Evolutionary conservation across 768 basidiomycete genomes (phyloP), one percentile per base, ranked within the genome.

Genomic region (Podaxis sp.): DNA sequence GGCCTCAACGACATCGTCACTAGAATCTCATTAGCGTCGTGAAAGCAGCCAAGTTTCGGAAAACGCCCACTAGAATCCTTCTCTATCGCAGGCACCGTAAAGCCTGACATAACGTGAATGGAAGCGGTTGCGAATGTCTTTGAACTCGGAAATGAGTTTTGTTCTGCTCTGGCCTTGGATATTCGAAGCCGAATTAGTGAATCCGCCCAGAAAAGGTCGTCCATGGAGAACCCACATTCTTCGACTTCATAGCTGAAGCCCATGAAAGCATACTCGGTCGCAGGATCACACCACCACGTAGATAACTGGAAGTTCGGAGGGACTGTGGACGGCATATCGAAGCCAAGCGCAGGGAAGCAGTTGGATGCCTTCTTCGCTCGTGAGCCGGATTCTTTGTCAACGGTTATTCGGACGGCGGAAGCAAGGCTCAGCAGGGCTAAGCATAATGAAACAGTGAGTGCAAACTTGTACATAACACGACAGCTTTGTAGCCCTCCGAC

Each of bases 201-300:
- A 17, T 2, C 20, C 24, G 50, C 41, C 10, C 22, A 40, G 11
- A 50, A 33, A 33, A 44, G 15, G 49, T 13, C 17, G 26, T 12
- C 8, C 13, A 3, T 26, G 49, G 8, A 26, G 37, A 13, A 73
- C 81, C 11, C 61, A 85, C 86, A 88, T 3, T 75, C 78, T 36
- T 82, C 80, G 38, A 88, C 76, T 67, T 87, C 87, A 66, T 88
- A 88, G 67, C 84, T 84, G 70, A 88, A 88, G 1, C 86, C 87
- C 49, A 88, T 67, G 71, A 88, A 88, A 0, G 82, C 87, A 66
- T 86, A 86, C 67, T 88, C 87, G 0, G 80, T 80, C 17, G 70
- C 61, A 15, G 73, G 71, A 60, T 82, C 69, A 70, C 87, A 88
- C 87, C 86, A 83, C 82, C 82, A 83, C 46, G 72, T 67, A 11